Base-by-base conservation (phyloP, 768 basidiomycete genomes). In the Phylloporus arenicola region DNA sequence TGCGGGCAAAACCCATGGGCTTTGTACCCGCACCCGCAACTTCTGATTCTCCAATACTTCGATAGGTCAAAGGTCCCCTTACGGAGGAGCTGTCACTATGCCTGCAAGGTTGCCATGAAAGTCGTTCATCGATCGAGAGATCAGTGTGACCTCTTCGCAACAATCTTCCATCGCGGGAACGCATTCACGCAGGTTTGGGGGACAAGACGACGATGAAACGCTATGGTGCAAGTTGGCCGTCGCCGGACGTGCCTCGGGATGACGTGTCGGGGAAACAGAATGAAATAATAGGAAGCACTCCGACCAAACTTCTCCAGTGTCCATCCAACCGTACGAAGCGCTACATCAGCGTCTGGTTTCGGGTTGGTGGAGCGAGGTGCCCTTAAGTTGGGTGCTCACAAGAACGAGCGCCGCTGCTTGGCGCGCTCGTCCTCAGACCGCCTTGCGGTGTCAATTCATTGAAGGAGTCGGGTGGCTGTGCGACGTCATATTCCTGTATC, bases 401-500 rank as follows among this genome's bases (percentile, higher is more conserved):
- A 79, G 75, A 79, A 45, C 52, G 57, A 77, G 70, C 63, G 57
- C 57, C 52, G 62, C 53, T 58, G 58, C 62, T 68, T 59, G 63
- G 71, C 60, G 70, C 69, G 69, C 62, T 67, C 63, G 50, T 62
- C 54, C 52, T 69, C 52, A 76, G 76, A 81, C 75, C 74, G 54
- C 72, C 65, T 63, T 31, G 57, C 61, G 74, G 79, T 72, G 79
- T 84, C 64, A 81, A 82, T 70, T 79, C 73, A 75, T 62, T 60
- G 45, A 46, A 45, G 50, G 59, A 56, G 70, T 64, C 63, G 66
- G 67, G 62, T 55, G 63, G 65, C 56, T 52, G 64, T 58, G 77
- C 73, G 75, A 80, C 81, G 81, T 84, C 79, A 88, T 88, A 86
- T 88, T 85, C 81, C 83, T 84, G 73, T 75, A 83, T 81, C 79